These are phyloP conservation scores for Calonectria ilicicola DNA, from an alignment of 2,329 filamentous ascomycete species.

Conservation along the genomic window DNA sequence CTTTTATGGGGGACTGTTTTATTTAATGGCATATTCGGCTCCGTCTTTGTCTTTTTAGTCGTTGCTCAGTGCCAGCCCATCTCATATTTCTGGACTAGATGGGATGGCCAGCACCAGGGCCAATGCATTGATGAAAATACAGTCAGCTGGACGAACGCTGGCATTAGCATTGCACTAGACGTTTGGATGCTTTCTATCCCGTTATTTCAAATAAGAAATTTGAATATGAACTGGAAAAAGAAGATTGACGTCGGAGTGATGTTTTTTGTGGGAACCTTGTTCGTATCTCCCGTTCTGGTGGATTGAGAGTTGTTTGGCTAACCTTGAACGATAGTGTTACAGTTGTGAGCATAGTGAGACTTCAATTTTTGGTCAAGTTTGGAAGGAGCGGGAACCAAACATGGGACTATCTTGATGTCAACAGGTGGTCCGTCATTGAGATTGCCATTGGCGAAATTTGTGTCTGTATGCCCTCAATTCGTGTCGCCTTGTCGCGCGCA, in stretches of 20 bases:
- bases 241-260: not conserved
- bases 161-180: conserved; percentile 14
- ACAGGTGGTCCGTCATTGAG: not conserved
- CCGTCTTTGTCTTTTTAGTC: not conserved
- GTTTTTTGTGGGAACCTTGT: not conserved
- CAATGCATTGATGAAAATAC: conserved; percentile 8
- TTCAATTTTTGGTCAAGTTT: not conserved
- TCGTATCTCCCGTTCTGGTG: not conserved
- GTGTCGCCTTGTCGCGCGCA: not conserved
- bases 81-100: conserved; percentile 20
- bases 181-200: not conserved
- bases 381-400: not conserved
- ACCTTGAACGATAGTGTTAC: not conserved
- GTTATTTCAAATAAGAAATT: not conserved
- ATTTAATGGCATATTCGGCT: not conserved
- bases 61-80: conserved; percentile 10
- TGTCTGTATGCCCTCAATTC: not conserved
- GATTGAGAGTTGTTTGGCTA: not conserved
- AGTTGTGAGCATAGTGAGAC: not conserved
- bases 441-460: not conserved
- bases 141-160: conserved; percentile 19
- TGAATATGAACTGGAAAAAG: not conserved
- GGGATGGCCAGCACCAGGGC: conserved; percentile 8
- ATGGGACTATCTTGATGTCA: not conserved
- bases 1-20: conserved; percentile 22